Evolutionary conservation across 306 rosid genomes (phyloP), one percentile per base, ranked within the genome.

Genomic region (Crataegus laevigata): DNA sequence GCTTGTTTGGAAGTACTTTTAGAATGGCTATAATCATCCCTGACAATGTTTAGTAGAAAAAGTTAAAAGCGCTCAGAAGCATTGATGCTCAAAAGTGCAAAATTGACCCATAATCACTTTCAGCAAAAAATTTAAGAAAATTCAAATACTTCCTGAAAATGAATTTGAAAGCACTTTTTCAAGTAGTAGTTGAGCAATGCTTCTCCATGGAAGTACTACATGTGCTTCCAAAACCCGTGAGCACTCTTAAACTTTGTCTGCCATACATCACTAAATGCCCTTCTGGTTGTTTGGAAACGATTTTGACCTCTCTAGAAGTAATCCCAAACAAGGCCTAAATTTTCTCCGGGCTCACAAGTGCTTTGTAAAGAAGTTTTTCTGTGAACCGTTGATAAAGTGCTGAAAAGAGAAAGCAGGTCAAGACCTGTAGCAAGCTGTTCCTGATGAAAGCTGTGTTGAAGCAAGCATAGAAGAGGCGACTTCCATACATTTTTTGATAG

Each of bases 391-490:
- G 17, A 28, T 60, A 26, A 13, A 60, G 19, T 60, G 8, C 19
- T 60, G 65, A 64, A 65, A 40, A 61, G 66, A 58, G 60, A 79
- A 75, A 28, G 66, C 15, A 77, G 65, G 62, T 69, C 25, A 78
- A 50, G 79, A 88, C 97, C 91, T 94, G 96, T 66, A 96, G 81
- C 81, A 96, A 82, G 89, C 99, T 82, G 85, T 88, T 96, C 80
- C 61, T 86, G 72, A 92, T 88, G 85, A 96, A 96, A 74, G 96
- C 84, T 65, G 99, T 88, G 75, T 96, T 96, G 79, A 96, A 96
- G 82, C 99, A 96, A 36, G 96, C 88, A 76, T 92, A 96, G 85
- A 96, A 96, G 75, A 90, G 96, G 47, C 97, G 93, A 40, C 99
- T 93, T 82, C 99, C 98, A 30, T 87, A 84, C 91, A 88, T 88